Base-by-base conservation (phyloP, 345 rosid genomes). In the Salix purpurea region DNA sequence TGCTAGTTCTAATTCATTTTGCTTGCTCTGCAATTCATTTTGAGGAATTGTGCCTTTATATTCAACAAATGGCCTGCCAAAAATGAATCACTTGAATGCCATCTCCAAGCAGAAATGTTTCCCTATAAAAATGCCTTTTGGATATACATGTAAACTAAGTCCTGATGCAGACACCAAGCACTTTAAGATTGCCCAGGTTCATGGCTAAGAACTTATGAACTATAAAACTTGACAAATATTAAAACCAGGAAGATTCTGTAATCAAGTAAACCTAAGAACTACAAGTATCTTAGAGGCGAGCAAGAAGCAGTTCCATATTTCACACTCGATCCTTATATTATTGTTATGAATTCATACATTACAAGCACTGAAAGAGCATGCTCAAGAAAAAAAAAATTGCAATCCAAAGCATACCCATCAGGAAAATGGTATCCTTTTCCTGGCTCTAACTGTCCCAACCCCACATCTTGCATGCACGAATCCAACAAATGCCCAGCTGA, bases 401-500 rank as follows among this genome's bases (percentile, higher is more conserved):
- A 70, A 42, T 4, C 16, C 21, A 37, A 67, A 64, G 28, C 82
- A 60, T 89, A 94, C 97, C 97, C 91, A 74, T 92, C 94, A 1
- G 94, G 93, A 64, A 92, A 92, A 87, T 94, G 98, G 80, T 92
- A 90, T 40, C 90, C 94, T 86, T 94, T 94, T n/a, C 86, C 86
- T 6, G 97, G 89, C 83, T 89, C 88, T 75, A 91, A 79, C 84
- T 90, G 88, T 60, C 89, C 91, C 23, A 90, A 83, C 60, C 98
- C 94, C 58, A 92, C 86, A 52, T 81, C 88, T 78, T 66, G 77
- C 91, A 91, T 54, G 69, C 93, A 91, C 23, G 74, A 36, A 44
- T 92, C 97, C 77, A 94, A 83, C 82, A 94, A 89, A 84, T 92
- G 98, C 52, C 98, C 97, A 77, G 94, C 96, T 64, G 94, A 92